These are phyloP conservation scores for Tylopilus vinaceipallidus DNA, from an alignment of 768 basidiomycete genomes.

Conservation along the genomic window DNA sequence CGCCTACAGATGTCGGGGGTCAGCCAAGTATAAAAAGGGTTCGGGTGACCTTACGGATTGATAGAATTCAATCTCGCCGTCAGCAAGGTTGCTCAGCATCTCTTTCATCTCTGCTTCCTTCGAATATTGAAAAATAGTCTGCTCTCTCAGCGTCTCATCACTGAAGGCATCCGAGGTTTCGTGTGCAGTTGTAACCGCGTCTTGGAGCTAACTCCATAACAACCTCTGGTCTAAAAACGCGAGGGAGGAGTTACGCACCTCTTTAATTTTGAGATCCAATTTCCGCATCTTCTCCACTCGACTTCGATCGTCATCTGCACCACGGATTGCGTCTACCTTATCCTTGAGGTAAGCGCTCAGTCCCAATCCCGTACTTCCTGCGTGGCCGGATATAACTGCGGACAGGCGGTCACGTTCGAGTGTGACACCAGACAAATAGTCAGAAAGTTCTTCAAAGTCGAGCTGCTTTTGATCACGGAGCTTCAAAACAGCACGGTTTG, in stretches of 20 bases:
- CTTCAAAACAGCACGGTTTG: constrained; percentile 91
- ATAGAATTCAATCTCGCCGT: constrained; percentile 95
- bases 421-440: constrained; percentile 91
- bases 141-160: constrained; percentile 90
- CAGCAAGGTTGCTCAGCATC: constrained; percentile 82
- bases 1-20: constrained; percentile 44
- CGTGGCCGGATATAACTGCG: constrained; percentile 86
- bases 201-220: constrained; percentile 68
- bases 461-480: constrained; percentile 98
- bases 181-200: constrained; percentile 91
- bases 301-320: constrained; percentile 90
- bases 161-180: constrained; percentile 97
- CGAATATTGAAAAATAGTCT: constrained; percentile 82
- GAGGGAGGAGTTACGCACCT: constrained; percentile 47
- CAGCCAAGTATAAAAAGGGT: constrained; percentile 3
- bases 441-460: constrained; percentile 95
- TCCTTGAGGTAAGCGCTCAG: constrained; percentile 89
- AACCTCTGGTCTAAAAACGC: background rate
- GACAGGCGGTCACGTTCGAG: constrained; percentile 90
- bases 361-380: constrained; percentile 80
- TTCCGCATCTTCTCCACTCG: constrained; percentile 93
- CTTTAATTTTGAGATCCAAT: constrained; percentile 91
- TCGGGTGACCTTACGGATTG: constrained; percentile 57
- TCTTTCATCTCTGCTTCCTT: constrained; percentile 98
- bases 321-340: constrained; percentile 86